Evolutionary conservation across 345 rosid species (phyloP).

Genomic region (Corchorus olitorius): DNA sequence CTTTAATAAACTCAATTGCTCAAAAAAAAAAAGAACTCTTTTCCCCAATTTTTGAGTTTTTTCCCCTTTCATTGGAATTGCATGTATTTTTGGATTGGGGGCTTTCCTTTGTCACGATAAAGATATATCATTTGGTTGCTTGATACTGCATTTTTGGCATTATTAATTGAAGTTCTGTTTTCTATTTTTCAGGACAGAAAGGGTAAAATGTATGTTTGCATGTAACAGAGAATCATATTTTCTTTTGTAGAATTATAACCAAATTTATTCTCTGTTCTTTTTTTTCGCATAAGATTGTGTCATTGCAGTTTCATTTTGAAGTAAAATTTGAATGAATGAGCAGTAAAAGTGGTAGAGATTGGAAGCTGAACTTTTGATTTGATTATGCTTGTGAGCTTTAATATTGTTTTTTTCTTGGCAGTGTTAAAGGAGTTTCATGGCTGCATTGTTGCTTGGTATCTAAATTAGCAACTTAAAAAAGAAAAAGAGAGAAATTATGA

Average conservation of each 20-base stretch:
- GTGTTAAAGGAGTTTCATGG: slow-evolving; percentile 19
- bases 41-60: background rate
- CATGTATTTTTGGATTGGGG: background rate
- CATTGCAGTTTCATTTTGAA: background rate
- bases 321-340: background rate
- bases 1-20: background rate
- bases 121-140: background rate
- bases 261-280: background rate
- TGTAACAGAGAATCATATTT: background rate
- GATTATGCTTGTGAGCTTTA: background rate
- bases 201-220: background rate
- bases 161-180: background rate
- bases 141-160: background rate
- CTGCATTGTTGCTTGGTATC: background rate
- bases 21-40: background rate
- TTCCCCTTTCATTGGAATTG: background rate
- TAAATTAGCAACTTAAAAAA: slow-evolving; percentile 12
- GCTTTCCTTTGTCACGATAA: background rate
- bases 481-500: slow-evolving; percentile 29
- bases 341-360: background rate
- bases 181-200: background rate
- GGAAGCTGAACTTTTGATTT: background rate
- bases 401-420: slow-evolving; percentile 1
- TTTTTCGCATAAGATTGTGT: background rate
- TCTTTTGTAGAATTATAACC: background rate